phyloP scores from a whole-genome alignment of 352 stramenopile genomes.

The Phytophthora macrochlamydospora region DNA sequence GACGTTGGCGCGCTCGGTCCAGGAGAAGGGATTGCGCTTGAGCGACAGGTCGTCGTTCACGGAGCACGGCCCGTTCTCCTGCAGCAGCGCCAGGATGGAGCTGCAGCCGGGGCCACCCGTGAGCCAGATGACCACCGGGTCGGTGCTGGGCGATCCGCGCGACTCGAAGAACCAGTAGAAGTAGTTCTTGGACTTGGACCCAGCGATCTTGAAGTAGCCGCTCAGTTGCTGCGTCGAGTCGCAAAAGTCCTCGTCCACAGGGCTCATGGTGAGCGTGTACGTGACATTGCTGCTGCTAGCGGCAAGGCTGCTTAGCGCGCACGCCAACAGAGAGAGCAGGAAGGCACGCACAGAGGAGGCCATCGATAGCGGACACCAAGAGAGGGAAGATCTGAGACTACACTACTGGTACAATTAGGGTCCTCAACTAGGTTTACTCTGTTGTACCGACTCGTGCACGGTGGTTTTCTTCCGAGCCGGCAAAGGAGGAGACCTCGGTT shows the following conservation, averaged over 20 bases:
- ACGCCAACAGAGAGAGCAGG: slow-evolving; percentile 13
- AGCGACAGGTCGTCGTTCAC: slow-evolving; percentile 92
- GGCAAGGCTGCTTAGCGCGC: slow-evolving; percentile 9
- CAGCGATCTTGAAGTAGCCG: slow-evolving; percentile 86
- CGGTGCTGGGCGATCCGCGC: slow-evolving; percentile 71
- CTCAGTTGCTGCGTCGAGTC: slow-evolving; percentile 80
- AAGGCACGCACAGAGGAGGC: slow-evolving; percentile 4
- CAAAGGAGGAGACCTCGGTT: too few species aligned
- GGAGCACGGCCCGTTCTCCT: slow-evolving; percentile 96
- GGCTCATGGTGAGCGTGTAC: slow-evolving; percentile 57
- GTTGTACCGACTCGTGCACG: too few species aligned
- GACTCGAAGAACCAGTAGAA: slow-evolving; percentile 98
- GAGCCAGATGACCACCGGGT: slow-evolving; percentile 97
- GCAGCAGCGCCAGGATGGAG: slow-evolving; percentile 92
- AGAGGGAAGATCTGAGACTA: neutral
- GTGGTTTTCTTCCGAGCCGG: too few species aligned
- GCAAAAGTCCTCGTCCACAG: slow-evolving; percentile 69
- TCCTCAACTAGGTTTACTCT: too few species aligned
- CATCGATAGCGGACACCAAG: neutral
- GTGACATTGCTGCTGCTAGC: slow-evolving; percentile 24
- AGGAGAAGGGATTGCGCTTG: slow-evolving; percentile 90
- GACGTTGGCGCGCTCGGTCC: slow-evolving; percentile 94
- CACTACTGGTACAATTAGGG: too few species aligned
- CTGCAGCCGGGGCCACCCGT: slow-evolving; percentile 96
- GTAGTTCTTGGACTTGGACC: slow-evolving; percentile 92